A percentile compares a stretch with the other conserved stretches of the same genome.
These are phyloP conservation scores for Grigorovia humatica DNA, from an alignment of 805 yeast genomes.

Conservation along the genomic window DNA sequence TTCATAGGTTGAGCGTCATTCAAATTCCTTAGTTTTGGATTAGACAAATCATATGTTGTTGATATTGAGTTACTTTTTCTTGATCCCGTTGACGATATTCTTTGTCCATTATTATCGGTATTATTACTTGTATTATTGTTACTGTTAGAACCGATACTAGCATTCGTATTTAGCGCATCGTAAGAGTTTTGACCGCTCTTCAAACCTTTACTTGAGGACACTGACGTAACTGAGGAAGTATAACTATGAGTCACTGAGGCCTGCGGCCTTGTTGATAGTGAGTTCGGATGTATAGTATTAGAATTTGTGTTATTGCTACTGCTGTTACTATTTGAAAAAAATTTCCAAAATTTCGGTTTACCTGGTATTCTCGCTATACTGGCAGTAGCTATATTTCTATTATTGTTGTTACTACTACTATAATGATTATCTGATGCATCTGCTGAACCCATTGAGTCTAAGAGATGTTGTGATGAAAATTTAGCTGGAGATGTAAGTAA, in stretches of 20 bases:
- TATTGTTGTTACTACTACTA: constrained; percentile 6
- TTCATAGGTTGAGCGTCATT: neutral
- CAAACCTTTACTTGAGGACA: constrained; percentile 1
- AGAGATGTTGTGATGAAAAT: neutral
- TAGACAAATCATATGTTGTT: neutral
- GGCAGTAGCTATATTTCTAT: constrained; percentile 14
- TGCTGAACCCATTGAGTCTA: neutral
- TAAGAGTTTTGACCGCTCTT: neutral
- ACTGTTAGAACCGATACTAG: no score
- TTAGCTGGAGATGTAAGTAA: neutral
- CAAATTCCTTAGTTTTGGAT: neutral
- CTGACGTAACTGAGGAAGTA: neutral
- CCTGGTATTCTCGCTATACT: constrained; percentile 18
- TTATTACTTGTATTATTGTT: neutral
- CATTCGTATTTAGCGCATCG: neutral
- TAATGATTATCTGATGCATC: constrained; percentile 3
- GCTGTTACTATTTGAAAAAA: constrained; percentile 12
- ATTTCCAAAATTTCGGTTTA: constrained; percentile 29
- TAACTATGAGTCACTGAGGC: neutral
- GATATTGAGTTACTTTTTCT: neutral
- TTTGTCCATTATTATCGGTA: neutral
- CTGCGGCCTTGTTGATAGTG: constrained; percentile 1
- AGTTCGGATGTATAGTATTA: neutral
- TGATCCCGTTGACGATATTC: neutral
- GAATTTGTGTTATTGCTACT: neutral